Conservation (phyloP, 2,329 filamentous ascomycete genomes). For the Penicillium brevicompactum region DNA sequence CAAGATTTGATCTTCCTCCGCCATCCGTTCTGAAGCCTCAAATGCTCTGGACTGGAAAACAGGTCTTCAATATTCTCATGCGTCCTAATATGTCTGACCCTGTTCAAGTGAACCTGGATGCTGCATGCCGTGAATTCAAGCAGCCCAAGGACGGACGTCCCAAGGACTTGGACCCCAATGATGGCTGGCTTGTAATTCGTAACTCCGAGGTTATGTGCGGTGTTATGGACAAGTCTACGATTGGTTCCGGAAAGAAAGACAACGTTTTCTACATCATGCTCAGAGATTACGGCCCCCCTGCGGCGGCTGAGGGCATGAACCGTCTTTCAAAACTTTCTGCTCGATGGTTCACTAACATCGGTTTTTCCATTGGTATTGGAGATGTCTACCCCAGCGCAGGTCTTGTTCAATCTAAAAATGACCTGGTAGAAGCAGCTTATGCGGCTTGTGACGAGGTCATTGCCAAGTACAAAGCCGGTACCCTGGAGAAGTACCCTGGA, state of each 20-base stretch:
- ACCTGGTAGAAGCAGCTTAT: constrained; percentile 77
- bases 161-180: constrained; percentile 74
- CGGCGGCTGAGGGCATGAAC: constrained; percentile 91
- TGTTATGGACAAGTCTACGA: constrained; percentile 94
- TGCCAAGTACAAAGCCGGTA: constrained; percentile 74
- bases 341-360: constrained; percentile 81
- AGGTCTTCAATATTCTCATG: constrained; percentile 91
- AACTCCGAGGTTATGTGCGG: constrained; percentile 99
- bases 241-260: constrained; percentile 97
- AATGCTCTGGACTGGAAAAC: constrained; percentile 93
- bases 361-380: constrained; percentile 93
- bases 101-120: constrained; percentile 88
- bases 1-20: constrained; percentile 79
- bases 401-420: constrained; percentile 72
- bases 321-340: constrained; percentile 88
- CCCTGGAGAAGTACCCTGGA: constrained; percentile 81
- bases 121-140: constrained; percentile 77
- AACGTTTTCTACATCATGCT: constrained; percentile 97
- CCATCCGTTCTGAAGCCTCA: constrained; percentile 85
- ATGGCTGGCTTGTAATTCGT: constrained; percentile 87
- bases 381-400: constrained; percentile 83
- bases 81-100: constrained; percentile 81
- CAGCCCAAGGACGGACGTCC: constrained; percentile 41
- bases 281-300: constrained; percentile 88
- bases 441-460: constrained; percentile 81